Evolutionary conservation across 2,329 filamentous ascomycete species (phyloP).

Genomic region (Xylariaceae sp.): DNA sequence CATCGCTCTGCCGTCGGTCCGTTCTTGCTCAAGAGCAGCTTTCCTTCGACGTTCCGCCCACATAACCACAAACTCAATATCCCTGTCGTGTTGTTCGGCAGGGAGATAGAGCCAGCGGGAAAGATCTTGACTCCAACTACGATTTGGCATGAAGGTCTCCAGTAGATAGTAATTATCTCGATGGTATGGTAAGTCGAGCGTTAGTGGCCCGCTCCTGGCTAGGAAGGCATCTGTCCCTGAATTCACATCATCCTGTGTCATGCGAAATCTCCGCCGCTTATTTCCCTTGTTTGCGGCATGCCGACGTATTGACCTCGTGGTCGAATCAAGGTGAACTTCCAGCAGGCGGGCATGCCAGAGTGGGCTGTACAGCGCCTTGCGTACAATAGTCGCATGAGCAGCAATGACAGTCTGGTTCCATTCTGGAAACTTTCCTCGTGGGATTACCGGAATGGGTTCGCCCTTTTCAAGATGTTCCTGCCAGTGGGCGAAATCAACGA

Average conservation of each 20-base stretch:
- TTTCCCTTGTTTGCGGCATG: slow-evolving; percentile 59
- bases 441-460: slow-evolving; percentile 59
- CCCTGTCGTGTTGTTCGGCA: slow-evolving; percentile 48
- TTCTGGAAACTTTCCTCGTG: slow-evolving; percentile 52
- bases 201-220: slow-evolving; percentile 56
- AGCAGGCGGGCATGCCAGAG: slow-evolving; percentile 59
- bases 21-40: slow-evolving; percentile 6
- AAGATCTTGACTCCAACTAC: slow-evolving; percentile 57
- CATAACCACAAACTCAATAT: slow-evolving; percentile 43
- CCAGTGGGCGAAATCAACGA: slow-evolving; percentile 64
- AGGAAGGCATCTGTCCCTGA: slow-evolving; percentile 59
- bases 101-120: slow-evolving; percentile 57
- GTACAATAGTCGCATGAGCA: slow-evolving; percentile 51
- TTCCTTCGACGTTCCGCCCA: slow-evolving; percentile 34
- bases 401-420: slow-evolving; percentile 59
- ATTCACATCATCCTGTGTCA: slow-evolving; percentile 53
- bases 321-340: slow-evolving; percentile 55
- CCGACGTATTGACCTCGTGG: slow-evolving; percentile 51
- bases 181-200: slow-evolving; percentile 59
- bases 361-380: slow-evolving; percentile 53
- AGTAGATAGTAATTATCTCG: slow-evolving; percentile 66
- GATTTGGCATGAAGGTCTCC: slow-evolving; percentile 62
- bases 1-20: background rate
- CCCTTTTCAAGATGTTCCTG: slow-evolving; percentile 58
- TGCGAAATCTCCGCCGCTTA: slow-evolving; percentile 50